A percentile compares a stretch with the other conserved stretches of the same genome.
phyloP scores from a whole-genome alignment of 1,139 yeast species.

The Geotrichum bryndzae region DNA sequence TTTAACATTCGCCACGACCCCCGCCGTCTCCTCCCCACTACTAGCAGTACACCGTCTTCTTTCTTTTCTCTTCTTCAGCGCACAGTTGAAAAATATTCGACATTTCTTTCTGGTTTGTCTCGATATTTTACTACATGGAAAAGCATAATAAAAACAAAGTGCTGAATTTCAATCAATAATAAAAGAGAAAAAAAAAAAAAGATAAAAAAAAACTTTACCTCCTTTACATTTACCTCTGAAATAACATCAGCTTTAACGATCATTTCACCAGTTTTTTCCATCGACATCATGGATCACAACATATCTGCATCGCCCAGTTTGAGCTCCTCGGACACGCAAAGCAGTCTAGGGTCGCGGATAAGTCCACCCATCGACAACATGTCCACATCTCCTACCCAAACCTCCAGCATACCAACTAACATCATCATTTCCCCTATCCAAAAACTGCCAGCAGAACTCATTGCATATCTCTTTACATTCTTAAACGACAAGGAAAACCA shows the following conservation, averaged over 20 bases:
- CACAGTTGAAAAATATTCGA: too few species aligned
- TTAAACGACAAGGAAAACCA: slow-evolving; percentile 60
- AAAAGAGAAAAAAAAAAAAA: background rate
- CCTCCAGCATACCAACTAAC: background rate
- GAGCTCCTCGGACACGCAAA: background rate
- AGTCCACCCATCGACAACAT: background rate
- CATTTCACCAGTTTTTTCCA: background rate
- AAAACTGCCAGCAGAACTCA: slow-evolving; percentile 73
- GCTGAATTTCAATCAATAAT: background rate
- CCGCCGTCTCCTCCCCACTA: background rate
- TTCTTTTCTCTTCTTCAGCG: too few species aligned
- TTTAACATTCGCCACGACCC: background rate
- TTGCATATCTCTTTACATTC: slow-evolving; percentile 63
- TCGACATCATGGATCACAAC: background rate
- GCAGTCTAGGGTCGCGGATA: background rate
- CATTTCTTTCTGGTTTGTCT: background rate
- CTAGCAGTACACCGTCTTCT: background rate
- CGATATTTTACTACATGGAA: background rate
- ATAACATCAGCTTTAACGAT: background rate
- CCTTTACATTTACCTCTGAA: background rate
- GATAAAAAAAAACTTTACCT: background rate
- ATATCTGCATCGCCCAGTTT: background rate
- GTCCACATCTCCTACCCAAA: background rate
- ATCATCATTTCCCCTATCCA: slow-evolving; percentile 42
- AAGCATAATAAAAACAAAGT: background rate